These are phyloP conservation scores for Phaeosphaeriaceae sp. DNA, from an alignment of 2,329 filamentous ascomycete genomes.

Conservation along the genomic window DNA sequence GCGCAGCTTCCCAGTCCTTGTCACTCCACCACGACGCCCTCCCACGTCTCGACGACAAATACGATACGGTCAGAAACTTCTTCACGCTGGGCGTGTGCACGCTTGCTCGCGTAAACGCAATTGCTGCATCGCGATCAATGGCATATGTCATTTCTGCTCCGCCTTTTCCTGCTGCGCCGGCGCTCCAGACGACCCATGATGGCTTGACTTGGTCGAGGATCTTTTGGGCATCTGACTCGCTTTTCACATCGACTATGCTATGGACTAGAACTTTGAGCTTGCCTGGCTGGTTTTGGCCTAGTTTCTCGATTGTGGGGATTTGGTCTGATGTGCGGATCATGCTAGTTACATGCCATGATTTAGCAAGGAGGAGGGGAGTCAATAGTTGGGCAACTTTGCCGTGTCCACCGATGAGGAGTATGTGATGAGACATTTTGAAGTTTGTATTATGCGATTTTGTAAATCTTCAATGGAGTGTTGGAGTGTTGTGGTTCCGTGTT, in stretches of 20 bases:
- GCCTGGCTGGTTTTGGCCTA: slow-evolving; percentile 65
- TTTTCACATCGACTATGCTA: slow-evolving; percentile 74
- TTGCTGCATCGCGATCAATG: slow-evolving; percentile 62
- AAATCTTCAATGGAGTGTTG: too few species aligned
- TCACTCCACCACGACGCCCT: slow-evolving; percentile 60
- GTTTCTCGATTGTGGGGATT: slow-evolving; percentile 65
- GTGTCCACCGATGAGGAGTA: slow-evolving; percentile 81
- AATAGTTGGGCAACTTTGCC: slow-evolving; percentile 78
- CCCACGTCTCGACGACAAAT: slow-evolving; percentile 57
- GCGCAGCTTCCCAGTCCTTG: slow-evolving; percentile 53
- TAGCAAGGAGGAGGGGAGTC: slow-evolving; percentile 76
- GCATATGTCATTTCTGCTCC: slow-evolving; percentile 57
- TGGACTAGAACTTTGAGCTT: slow-evolving; percentile 72
- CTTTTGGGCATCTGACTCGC: slow-evolving; percentile 64
- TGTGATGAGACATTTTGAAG: slow-evolving; percentile 39
- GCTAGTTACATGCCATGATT: slow-evolving; percentile 78
- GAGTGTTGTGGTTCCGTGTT: neutral
- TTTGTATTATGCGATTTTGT: too few species aligned
- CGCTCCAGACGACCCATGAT: slow-evolving; percentile 73
- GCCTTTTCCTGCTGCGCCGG: slow-evolving; percentile 66
- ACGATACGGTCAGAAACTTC: slow-evolving; percentile 63
- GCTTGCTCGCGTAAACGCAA: slow-evolving; percentile 59
- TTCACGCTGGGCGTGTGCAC: slow-evolving; percentile 53
- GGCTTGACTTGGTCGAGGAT: slow-evolving; percentile 67
- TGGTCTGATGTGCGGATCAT: slow-evolving; percentile 78